Conservation (phyloP, 192 early-diverging fungal species). For the Backusella westeae region DNA sequence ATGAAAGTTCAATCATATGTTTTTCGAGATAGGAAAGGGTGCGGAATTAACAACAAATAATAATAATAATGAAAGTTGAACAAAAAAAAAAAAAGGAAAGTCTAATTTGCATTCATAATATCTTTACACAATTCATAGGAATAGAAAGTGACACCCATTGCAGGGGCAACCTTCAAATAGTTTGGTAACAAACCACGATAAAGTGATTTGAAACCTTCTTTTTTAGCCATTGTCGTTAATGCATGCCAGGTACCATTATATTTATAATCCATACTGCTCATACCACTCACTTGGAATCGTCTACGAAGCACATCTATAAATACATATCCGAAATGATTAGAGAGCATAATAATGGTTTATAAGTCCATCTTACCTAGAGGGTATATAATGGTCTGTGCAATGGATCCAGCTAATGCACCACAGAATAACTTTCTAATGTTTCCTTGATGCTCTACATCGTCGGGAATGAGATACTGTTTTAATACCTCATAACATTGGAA, state of each 20-base stretch:
- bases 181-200: slow-evolving; percentile 82
- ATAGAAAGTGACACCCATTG: slow-evolving; percentile 81
- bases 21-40: neutral
- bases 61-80: neutral
- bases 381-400: slow-evolving; percentile 81
- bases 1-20: neutral
- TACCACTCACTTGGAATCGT: slow-evolving; percentile 77
- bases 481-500: slow-evolving; percentile 81
- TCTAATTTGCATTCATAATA: slow-evolving; percentile 40
- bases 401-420: slow-evolving; percentile 75
- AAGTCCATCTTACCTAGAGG: slow-evolving; percentile 44
- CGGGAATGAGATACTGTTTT: slow-evolving; percentile 65
- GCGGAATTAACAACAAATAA: neutral
- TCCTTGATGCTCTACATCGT: slow-evolving; percentile 55
- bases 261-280: slow-evolving; percentile 66
- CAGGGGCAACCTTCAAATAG: slow-evolving; percentile 83
- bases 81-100: neutral
- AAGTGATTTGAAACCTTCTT: slow-evolving; percentile 68
- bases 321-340: neutral
- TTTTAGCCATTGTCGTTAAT: slow-evolving; percentile 46
- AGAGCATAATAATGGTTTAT: neutral
- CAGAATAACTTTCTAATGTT: slow-evolving; percentile 63
- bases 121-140: slow-evolving; percentile 81
- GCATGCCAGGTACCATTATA: slow-evolving; percentile 75
- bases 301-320: slow-evolving; percentile 65